A percentile compares a stretch with the other conserved stretches of the same genome.
Conservation (phyloP, 768 basidiomycete species). For the Mycena kentingensis region DNA sequence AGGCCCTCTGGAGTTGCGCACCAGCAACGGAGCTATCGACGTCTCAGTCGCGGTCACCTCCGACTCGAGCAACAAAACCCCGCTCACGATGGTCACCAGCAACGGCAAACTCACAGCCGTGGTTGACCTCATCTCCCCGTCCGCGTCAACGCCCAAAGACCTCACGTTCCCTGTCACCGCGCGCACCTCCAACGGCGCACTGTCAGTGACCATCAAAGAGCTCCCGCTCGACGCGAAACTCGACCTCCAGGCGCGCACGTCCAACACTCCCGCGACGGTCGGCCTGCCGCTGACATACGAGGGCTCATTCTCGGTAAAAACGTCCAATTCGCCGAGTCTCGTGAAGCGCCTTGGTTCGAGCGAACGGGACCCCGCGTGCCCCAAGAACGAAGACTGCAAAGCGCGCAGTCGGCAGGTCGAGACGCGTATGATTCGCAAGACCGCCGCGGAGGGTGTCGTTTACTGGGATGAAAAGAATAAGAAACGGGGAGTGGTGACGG, state of each 20-base stretch:
- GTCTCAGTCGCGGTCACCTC: conserved; percentile 38
- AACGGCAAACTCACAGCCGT: conserved; percentile 41
- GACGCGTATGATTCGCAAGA: not conserved
- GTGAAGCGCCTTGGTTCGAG: conserved; percentile 27
- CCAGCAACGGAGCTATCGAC: conserved; percentile 44
- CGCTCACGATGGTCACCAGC: conserved; percentile 37
- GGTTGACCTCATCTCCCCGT: conserved; percentile 35
- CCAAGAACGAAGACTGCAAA: not conserved
- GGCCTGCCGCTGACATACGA: conserved; percentile 42
- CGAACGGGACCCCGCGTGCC: conserved; percentile 31
- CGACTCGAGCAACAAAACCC: conserved; percentile 26
- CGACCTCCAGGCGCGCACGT: conserved; percentile 30
- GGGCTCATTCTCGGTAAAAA: conserved; percentile 38
- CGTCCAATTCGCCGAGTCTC: conserved; percentile 23
- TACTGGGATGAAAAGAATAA: conserved; percentile 19
- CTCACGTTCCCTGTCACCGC: conserved; percentile 37
- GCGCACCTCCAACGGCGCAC: conserved; percentile 29
- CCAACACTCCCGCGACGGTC: conserved; percentile 28
- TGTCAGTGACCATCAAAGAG: conserved; percentile 31
- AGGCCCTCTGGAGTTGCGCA: conserved; percentile 38
- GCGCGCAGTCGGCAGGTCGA: conserved; percentile 35
- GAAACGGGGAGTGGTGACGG: conserved; percentile 4
- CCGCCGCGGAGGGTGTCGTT: not conserved
- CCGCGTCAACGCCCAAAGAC: conserved; percentile 22
- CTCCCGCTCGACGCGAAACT: conserved; percentile 41